Base-by-base conservation (phyloP, 78 protist genomes). In the Reticulomyxa filosa region DNA sequence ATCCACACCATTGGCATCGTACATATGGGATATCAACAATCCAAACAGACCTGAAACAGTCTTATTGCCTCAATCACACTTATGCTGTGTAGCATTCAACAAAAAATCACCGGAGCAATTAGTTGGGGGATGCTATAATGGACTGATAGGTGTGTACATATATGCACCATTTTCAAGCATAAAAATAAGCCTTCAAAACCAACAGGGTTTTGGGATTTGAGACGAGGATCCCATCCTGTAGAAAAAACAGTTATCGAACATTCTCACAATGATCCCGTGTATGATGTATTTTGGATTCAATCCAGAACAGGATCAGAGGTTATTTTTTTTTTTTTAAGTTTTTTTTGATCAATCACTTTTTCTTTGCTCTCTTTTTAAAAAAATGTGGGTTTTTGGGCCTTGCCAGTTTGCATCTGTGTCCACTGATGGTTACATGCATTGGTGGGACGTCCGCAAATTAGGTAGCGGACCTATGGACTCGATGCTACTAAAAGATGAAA, bases 11-110 rank as follows among this genome's bases (percentile, higher is more conserved):
- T 8, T 8, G 32, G 10, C 10, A 17, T 55, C 59, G 10, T 55
- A 55, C 59, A 55, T 55, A 10, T 55, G 59, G 59, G 59, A 55
- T 55, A 55, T 55, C 10, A 55, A 55, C 11, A 29, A 55, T 10
- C 59, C 59, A 55, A 55, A 55, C 11, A 22, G 30, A 33, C 59
- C 59, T 11, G 59, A 55, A 11, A 32, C 30, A 32, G 59, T 32
- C 39, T 33, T 55, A 33, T 32, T 55, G 26, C 59, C 59, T 8
- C 59, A 55, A 33, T 20, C 34, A 32, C 59, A 29, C 32, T 11
- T 55, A 8, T 20, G 34, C 34, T 55, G 59, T 55, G 10, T 55
- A 20, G 39, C 11, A 22, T 55, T 55, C 59, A 55, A 55, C 11
- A 29, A 29, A 29, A 55, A 55, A 33, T 32, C 59, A 11, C 59